Conservation (phyloP, 2,329 filamentous ascomycete species). For the Aschersonia sp. region DNA sequence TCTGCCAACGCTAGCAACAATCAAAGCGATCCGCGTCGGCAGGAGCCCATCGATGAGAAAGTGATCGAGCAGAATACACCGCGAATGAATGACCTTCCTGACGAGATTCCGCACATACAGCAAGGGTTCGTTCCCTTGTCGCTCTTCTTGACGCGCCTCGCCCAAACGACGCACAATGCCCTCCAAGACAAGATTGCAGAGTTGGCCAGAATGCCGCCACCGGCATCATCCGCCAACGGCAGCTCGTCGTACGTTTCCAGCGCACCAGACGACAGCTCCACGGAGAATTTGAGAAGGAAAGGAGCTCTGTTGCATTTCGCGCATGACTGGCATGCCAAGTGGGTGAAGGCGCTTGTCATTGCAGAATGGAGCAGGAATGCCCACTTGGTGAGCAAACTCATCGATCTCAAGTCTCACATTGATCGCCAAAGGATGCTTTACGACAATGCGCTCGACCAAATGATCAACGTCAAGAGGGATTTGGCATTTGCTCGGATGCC, state of each 20-base stretch:
- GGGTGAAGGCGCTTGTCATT: conserved; percentile 85
- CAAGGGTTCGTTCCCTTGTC: conserved; percentile 64
- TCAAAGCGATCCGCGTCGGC: conserved; percentile 4
- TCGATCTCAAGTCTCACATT: conserved; percentile 72
- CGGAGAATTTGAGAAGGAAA: conserved; percentile 65
- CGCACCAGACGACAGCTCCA: conserved; percentile 39
- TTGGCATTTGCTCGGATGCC: conserved; percentile 62
- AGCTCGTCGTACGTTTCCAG: conserved; percentile 19
- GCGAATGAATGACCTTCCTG: conserved; percentile 42
- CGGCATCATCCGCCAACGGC: conserved; percentile 34
- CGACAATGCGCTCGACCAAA: conserved; percentile 41
- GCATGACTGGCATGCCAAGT: conserved; percentile 68
- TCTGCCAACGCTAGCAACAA: conserved; percentile 12
- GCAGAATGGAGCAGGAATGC: conserved; percentile 78
- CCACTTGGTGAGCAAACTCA: conserved; percentile 68
- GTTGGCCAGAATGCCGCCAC: conserved; percentile 53
- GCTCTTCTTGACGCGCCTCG: conserved; percentile 60
- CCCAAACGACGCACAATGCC: conserved; percentile 71
- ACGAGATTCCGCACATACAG: conserved; percentile 57
- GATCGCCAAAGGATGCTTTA: conserved; percentile 48
- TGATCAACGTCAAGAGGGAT: conserved; percentile 60
- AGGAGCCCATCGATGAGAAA: not conserved
- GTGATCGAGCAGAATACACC: not conserved
- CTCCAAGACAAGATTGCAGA: conserved; percentile 56
- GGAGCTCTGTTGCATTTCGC: conserved; percentile 60